Base-by-base conservation (phyloP, 2,329 filamentous ascomycete species). In the Calonectria pteridis region DNA sequence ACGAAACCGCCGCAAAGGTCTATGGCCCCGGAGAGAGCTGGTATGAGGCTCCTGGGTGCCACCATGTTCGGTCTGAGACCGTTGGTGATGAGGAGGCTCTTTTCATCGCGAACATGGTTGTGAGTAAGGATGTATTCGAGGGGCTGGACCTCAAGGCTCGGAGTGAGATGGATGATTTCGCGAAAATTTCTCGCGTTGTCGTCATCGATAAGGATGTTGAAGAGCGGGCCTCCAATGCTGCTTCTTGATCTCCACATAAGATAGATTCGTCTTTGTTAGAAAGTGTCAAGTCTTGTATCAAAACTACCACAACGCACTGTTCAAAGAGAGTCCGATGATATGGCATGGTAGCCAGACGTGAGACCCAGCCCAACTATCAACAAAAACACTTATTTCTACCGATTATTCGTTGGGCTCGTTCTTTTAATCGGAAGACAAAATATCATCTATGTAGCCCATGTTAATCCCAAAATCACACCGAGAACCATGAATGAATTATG, bases 31-130 rank as follows among this genome's bases (percentile, higher is more conserved):
- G 75, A 10, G 75, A 76, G 55, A 76, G 73, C 28, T 76, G 75
- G 75, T 76, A 73, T 13, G 75, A 76, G n/a, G 73, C 73, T 20
- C 75, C 73, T 6, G 73, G 75, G 0, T 76, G 75, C n/a, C 75
- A 74, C 7, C 75, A 76, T n/a, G 75, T 76, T 11, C 75, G 73
- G 20, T 75, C 75, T 26, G 75, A 76, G 65, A 75, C 65, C 6
- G 71, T 71, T 6, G 73, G 73, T 6, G 66, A 74, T 14, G 75
- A 70, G 11, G 75, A 76, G 40, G 69, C 69, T 29, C 37, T 63
- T 4, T 76, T 76, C 13, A 66, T 76, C 6, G 75, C 75, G 7
- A 76, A 76, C 35, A 2, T 76, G 26, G 31, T 76, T 11, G 69
- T 76, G 16, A 69, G 50, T 40, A 71, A 62, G 11, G 66, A 73